Percentiles rank a stretch among this genome's conserved stretches.
These are phyloP conservation scores for Aspergillus sp. DNA, from an alignment of 2,329 filamentous ascomycete species.

Conservation along the genomic window DNA sequence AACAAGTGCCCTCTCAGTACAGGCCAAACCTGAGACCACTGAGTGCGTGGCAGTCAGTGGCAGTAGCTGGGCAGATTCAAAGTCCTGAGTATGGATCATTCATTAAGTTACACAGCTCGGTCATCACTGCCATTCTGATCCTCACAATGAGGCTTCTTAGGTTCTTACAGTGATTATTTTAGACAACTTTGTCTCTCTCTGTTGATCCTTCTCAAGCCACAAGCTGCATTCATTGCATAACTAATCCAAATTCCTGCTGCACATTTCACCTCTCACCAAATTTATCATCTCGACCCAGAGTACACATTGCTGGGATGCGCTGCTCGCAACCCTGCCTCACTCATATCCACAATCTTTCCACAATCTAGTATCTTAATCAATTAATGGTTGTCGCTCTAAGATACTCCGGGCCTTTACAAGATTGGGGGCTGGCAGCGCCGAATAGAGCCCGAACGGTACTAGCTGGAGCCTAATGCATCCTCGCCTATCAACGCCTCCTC, in stretches of 20 bases:
- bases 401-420: not conserved
- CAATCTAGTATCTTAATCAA: not conserved
- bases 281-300: not conserved
- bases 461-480: not conserved
- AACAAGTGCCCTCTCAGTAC: conserved; percentile 5
- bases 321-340: not conserved
- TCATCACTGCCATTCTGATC: not conserved
- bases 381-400: not conserved
- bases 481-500: not conserved
- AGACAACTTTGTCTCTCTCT: conserved; percentile 5
- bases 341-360: not conserved
- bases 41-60: conserved; percentile 9
- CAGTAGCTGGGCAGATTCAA: no score
- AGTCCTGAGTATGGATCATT: not conserved
- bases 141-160: conserved; percentile 9
- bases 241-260: conserved; percentile 1
- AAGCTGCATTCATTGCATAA: conserved; percentile 7
- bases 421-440: conserved; percentile 1
- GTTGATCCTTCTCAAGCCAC: conserved; percentile 9
- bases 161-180: conserved; percentile 12
- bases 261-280: not conserved
- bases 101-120: not conserved
- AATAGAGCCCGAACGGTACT: not conserved
- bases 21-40: no score
- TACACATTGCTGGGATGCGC: not conserved